Base-by-base conservation (phyloP, 805 yeast genomes). In the Candida ficus region DNA sequence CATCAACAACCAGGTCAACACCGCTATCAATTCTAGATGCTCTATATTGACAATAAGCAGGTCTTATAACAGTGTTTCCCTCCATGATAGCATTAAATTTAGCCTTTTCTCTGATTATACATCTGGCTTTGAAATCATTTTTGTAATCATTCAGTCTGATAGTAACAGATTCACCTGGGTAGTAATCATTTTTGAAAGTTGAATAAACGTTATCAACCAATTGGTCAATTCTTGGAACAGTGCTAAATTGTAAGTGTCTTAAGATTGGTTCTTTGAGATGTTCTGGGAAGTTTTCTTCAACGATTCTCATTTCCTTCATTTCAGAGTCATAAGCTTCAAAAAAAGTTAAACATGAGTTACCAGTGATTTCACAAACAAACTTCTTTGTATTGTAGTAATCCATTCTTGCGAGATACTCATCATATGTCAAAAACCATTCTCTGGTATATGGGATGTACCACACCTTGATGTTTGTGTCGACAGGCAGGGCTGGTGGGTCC, bases 331-430 rank as follows among this genome's bases (percentile, higher is more conserved):
- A 70, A 0, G 98, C 99, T 54, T 93, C 95, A 59, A 90, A 90
- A 59, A 76, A 93, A 1, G 96, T 87, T 43, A 91, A 71, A 53
- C 95, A 83, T 14, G 96, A 83, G 54, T 88, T 86, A 12, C 99
- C 99, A 1, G 97, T 87, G 36, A 91, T 83, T 63, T 93, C 99
- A 66, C 98, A 93, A 11, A 89, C 93, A 63, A 93, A 93, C 59
- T 87, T 85, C 50, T 78, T 79, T 37, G 75, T 70, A 44, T 73
- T 73, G 60, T 84, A 85, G 61, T 82, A 84, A 58, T 84, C 88
- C 68, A 84, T 63, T 41, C 91, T 65, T 18, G 64, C 64, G 36
- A 93, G 65, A 54, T 87, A 91, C 9, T 80, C 88, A 39, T 83
- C 86, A 60, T 93, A 91, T 6, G 69, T 67, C 12, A 67, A 50